A percentile compares a stretch with the other conserved stretches of the same genome.
phyloP scores from a whole-genome alignment of 177 flowering plant genomes.

The Vitis hybrid region DNA sequence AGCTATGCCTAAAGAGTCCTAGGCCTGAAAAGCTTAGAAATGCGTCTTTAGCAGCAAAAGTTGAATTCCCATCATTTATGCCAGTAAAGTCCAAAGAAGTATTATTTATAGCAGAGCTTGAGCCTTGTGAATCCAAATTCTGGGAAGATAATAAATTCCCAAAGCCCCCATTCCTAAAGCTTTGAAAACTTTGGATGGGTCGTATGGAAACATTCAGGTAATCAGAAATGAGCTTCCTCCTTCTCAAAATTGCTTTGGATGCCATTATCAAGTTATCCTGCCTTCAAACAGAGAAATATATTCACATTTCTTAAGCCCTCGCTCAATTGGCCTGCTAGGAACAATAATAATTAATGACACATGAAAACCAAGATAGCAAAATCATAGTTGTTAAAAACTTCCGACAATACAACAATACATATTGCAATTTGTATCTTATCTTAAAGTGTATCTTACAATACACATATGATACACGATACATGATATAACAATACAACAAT shows the following conservation, averaged over 20 bases:
- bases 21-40: conserved; percentile 18
- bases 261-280: conserved; percentile 45
- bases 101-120: conserved; percentile 13
- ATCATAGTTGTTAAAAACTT: too few species aligned
- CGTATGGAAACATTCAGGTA: conserved; percentile 34
- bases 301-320: conserved; percentile 17
- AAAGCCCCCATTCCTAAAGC: conserved; percentile 24
- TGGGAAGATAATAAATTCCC: neutral
- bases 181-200: conserved; percentile 35
- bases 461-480: too few species aligned
- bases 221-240: conserved; percentile 46
- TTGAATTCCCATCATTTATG: conserved; percentile 13
- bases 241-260: conserved; percentile 62
- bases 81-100: conserved; percentile 13
- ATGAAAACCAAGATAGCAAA: too few species aligned
- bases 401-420: too few species aligned
- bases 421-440: too few species aligned
- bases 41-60: conserved; percentile 19
- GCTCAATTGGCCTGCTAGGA: neutral
- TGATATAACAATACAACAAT: too few species aligned
- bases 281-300: conserved; percentile 6
- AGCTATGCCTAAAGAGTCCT: conserved; percentile 21
- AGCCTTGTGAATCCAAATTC: conserved; percentile 15
- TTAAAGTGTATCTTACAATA: too few species aligned
- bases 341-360: too few species aligned